Percentiles rank a stretch among this genome's conserved stretches.
Evolutionary conservation across 73 alveolate genomes (phyloP).

Genomic region (Symbiodinium natans): DNA sequence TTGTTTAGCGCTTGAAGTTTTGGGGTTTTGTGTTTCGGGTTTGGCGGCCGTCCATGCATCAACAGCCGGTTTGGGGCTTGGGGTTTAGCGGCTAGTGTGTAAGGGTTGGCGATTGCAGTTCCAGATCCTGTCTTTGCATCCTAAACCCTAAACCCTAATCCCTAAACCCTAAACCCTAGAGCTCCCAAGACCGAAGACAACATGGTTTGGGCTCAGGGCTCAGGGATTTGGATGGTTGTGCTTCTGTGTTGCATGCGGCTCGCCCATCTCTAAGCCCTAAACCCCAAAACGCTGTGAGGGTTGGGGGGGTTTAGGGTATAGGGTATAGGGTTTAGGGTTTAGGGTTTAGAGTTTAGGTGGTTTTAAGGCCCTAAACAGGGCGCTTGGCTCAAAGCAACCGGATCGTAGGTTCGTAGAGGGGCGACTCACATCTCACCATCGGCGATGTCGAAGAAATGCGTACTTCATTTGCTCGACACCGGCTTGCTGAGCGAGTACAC

Average conservation of each 20-base stretch:
- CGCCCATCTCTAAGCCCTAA: too few relatives aligned
- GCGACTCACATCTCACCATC: too few relatives aligned
- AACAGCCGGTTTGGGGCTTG: too few relatives aligned
- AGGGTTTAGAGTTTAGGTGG: too few relatives aligned
- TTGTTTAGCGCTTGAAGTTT: not conserved
- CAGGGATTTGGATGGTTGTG: not conserved
- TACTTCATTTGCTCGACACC: slow-evolving; percentile 36
- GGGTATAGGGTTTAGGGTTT: too few relatives aligned
- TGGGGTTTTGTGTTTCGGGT: not conserved
- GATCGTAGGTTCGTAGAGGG: not conserved
- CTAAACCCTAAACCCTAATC: not conserved
- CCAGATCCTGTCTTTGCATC: not conserved
- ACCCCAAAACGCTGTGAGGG: too few relatives aligned
- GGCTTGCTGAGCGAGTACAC: slow-evolving; percentile 21
- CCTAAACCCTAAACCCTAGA: not conserved
- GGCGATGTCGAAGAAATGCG: slow-evolving; percentile 72
- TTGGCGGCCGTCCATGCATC: not conserved
- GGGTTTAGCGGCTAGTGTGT: too few relatives aligned
- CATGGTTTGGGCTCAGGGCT: not conserved
- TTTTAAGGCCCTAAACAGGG: too few relatives aligned
- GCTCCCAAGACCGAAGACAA: not conserved
- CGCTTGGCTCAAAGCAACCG: too few relatives aligned
- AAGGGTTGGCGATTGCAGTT: too few relatives aligned
- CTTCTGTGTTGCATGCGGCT: too few relatives aligned
- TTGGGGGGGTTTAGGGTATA: too few relatives aligned